Evolutionary conservation across 179 eudicot genomes (phyloP).

Genomic region (Spergularia azorica): DNA sequence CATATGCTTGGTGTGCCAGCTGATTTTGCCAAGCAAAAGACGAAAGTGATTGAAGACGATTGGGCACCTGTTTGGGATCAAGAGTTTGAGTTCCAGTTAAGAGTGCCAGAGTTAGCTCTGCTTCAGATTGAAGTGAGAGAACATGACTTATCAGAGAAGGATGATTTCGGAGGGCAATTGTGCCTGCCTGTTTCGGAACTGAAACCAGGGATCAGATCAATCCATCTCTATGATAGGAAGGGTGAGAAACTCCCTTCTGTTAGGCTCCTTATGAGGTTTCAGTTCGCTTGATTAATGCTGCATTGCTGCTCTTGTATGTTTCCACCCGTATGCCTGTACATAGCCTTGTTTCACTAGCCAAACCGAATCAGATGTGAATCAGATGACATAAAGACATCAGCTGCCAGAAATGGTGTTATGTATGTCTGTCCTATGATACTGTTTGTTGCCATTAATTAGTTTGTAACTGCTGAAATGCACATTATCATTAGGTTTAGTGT

Average conservation of each 20-base stretch:
- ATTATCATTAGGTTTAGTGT: not conserved
- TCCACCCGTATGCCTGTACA: not conserved
- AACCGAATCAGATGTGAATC: too few species aligned
- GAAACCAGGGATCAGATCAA: slow-evolving; percentile 65
- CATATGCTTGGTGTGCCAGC: slow-evolving; percentile 67
- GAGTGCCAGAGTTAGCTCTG: slow-evolving; percentile 83
- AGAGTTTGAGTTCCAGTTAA: slow-evolving; percentile 66
- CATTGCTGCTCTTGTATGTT: not conserved
- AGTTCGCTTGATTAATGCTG: slow-evolving; percentile 28
- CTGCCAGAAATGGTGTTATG: too few species aligned
- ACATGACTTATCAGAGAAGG: slow-evolving; percentile 72
- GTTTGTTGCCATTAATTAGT: too few species aligned
- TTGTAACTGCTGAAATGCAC: not conserved
- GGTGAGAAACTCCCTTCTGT: slow-evolving; percentile 65
- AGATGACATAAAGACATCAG: too few species aligned
- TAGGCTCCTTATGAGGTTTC: slow-evolving; percentile 72
- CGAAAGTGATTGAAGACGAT: slow-evolving; percentile 66
- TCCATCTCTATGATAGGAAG: slow-evolving; percentile 59
- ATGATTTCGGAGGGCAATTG: slow-evolving; percentile 87
- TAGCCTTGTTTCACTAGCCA: not conserved
- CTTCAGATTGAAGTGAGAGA: slow-evolving; percentile 75
- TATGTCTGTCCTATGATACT: too few species aligned
- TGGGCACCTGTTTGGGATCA: slow-evolving; percentile 92
- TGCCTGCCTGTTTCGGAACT: slow-evolving; percentile 75
- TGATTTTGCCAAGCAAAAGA: slow-evolving; percentile 57